Conservation (phyloP, 2,329 filamentous ascomycete genomes). For the Venturia asperata region DNA sequence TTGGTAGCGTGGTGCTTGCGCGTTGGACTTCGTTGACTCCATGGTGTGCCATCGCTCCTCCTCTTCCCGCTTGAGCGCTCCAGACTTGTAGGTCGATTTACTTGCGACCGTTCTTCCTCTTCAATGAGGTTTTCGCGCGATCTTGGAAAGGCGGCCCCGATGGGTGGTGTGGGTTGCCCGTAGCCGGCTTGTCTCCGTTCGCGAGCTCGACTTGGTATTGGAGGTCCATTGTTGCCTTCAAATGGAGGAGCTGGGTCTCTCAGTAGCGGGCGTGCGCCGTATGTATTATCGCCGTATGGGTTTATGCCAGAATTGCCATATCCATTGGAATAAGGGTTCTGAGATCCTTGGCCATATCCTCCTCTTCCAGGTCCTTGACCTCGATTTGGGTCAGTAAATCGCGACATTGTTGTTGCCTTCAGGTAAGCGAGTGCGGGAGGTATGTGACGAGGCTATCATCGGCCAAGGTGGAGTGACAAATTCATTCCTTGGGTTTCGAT, state of each 20-base stretch:
- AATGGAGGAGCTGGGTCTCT: not conserved
- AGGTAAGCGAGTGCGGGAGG: not conserved
- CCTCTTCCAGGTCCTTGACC: not conserved
- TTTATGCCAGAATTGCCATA: conserved; percentile 21
- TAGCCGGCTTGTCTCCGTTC: conserved; percentile 15
- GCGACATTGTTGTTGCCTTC: not conserved
- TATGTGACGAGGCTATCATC: not conserved
- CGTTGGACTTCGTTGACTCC: conserved; percentile 27
- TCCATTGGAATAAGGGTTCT: conserved; percentile 34
- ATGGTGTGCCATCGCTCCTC: conserved; percentile 34
- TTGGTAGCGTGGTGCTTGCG: conserved; percentile 13
- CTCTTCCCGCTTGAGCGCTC: conserved; percentile 37
- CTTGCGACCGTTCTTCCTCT: conserved; percentile 27
- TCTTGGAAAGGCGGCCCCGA: not conserved
- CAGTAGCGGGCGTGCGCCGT: not conserved
- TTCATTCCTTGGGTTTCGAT: not conserved
- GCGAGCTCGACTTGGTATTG: conserved; percentile 12
- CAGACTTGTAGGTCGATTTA: conserved; percentile 34
- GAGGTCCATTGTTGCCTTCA: not conserved
- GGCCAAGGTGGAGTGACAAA: not conserved
- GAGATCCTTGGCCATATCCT: conserved; percentile 9
- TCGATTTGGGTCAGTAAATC: not conserved
- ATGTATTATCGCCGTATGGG: conserved; percentile 24
- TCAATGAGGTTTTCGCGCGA: conserved; percentile 18
- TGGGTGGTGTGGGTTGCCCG: not conserved